These are phyloP conservation scores for Schwanniomyces sp. DNA, from an alignment of 805 yeast genomes.

Conservation along the genomic window DNA sequence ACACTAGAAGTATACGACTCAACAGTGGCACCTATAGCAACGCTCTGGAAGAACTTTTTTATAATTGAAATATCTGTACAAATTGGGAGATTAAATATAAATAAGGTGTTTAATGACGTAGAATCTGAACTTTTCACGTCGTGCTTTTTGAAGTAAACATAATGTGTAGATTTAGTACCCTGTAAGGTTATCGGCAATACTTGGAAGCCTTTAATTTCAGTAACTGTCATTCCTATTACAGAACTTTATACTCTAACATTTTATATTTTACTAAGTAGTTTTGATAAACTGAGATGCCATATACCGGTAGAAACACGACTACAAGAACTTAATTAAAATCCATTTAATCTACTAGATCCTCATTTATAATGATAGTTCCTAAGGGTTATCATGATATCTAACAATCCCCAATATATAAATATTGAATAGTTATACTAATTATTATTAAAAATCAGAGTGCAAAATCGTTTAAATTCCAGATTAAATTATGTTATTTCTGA, in stretches of 20 bases:
- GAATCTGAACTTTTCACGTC: constrained; percentile 28
- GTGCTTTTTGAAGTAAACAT: constrained; percentile 67
- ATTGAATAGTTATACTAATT: no score
- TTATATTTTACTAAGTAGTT: not conserved
- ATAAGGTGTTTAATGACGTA: constrained; percentile 51
- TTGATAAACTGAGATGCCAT: not conserved
- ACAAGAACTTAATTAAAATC: no score
- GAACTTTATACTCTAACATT: not conserved
- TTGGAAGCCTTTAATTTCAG: constrained; percentile 59
- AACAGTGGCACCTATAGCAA: constrained; percentile 65
- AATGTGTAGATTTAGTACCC: constrained; percentile 46
- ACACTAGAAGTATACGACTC: constrained; percentile 42
- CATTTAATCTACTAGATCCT: no score
- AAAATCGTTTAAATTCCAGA: no score
- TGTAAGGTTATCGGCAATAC: constrained; percentile 50
- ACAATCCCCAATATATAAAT: no score
- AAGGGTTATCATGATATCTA: no score
- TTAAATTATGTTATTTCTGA: no score
- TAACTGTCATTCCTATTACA: constrained; percentile 10
- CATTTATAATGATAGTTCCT: no score
- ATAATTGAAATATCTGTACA: constrained; percentile 52
- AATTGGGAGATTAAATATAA: constrained; percentile 74
- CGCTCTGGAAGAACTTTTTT: constrained; percentile 55
- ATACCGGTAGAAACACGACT: not conserved
- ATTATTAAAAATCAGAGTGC: no score